Evolutionary conservation across 129 eudicot genomes (phyloP).

Genomic region (Helianthus annuus): HanXRQr2.0-SUNRISE NC_035449.2:58322201-58322700

Average conservation of each 20-base stretch:
- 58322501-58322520: too few species aligned
- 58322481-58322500: background rate
- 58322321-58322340: conserved; percentile 62
- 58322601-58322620: too few species aligned
- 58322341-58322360: conserved; percentile 75
- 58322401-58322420: conserved; percentile 46
- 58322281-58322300: conserved; percentile 55
- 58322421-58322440: conserved; percentile 56
- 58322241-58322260: conserved; percentile 13
- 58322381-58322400: conserved; percentile 53
- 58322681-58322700: too few species aligned
- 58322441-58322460: background rate
- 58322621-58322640: too few species aligned
- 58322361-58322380: conserved; percentile 73
- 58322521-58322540: too few species aligned
- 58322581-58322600: background rate
- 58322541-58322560: background rate
- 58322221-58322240: too few species aligned
- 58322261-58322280: conserved; percentile 57
- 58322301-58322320: conserved; percentile 66
- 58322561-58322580: background rate
- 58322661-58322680: too few species aligned
- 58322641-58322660: too few species aligned
- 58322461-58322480: background rate
- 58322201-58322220: conserved; percentile 8